phyloP scores from a whole-genome alignment of 2,329 filamentous ascomycete species.

The Xylariaceae sp. region DNA sequence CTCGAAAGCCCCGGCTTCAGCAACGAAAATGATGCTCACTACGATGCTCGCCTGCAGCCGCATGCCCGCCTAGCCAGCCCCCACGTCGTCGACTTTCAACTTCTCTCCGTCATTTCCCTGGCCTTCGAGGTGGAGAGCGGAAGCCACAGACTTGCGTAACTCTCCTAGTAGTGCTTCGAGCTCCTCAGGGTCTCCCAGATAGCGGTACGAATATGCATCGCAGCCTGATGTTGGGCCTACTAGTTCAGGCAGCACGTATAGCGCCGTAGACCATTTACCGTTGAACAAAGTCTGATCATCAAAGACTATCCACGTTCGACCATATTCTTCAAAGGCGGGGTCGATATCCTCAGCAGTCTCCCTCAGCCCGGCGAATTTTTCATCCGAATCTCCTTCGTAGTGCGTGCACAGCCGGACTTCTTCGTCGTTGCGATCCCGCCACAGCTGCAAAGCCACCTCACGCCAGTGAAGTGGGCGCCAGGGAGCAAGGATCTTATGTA shows the following conservation, averaged over 20 bases:
- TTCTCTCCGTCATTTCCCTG: neutral
- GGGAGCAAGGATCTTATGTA: neutral
- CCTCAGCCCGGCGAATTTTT: neutral
- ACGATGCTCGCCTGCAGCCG: neutral
- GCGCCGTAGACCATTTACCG: neutral
- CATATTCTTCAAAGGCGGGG: neutral
- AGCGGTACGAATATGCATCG: neutral
- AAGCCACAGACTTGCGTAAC: neutral
- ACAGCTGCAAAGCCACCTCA: neutral
- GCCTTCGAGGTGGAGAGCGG: neutral
- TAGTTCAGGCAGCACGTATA: neutral
- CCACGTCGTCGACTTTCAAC: neutral
- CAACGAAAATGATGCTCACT: neutral
- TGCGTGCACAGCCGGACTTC: conserved; percentile 1
- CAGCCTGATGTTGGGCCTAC: neutral
- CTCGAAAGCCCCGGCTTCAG: neutral
- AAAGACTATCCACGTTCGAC: neutral
- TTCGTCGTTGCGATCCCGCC: neutral
- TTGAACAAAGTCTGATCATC: neutral
- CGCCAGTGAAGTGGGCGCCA: neutral
- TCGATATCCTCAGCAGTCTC: neutral
- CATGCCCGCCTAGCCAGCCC: neutral
- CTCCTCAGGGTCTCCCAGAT: neutral
- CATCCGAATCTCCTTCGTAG: neutral
- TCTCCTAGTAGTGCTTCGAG: neutral